Evolutionary conservation across 2,329 filamentous ascomycete genomes (phyloP), one percentile per base, ranked within the genome.

Genomic region (Epichloe coenophiala): DNA sequence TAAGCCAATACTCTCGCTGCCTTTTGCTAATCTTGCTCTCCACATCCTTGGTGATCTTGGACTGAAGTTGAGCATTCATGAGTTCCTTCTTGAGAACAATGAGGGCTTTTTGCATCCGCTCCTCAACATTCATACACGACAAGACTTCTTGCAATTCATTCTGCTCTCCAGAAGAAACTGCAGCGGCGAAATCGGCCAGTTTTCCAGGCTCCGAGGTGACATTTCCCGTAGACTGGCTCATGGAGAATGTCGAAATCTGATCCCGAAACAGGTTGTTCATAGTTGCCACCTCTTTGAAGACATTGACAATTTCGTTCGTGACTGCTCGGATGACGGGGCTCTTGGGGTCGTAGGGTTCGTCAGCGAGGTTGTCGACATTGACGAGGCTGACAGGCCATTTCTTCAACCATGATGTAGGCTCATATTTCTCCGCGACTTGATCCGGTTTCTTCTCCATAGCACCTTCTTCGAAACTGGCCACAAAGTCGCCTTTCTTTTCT

Each of bases 1-100:
- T 94, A 45, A 98, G 73, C 87, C 89, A 97, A 71, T 97, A 98
- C 64, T 98, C 93, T 48, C 93, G 83, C 66, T 98, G 93, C 33
- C 91, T 84, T 71, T 98, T 97, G 60, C 90, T 90, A 49, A 98
- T 97, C 70, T 95, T 96, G 62, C 81, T 88, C 66, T 97, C 93
- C 17, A 98, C 94, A 63, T 98, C 93, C 70, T 96, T 96, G 52
- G 86, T 88, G 52, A 98, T 97, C 74, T 97, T 98, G 51, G 87
- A 91, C 66, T 96, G 91, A 33, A 98, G 74, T 64, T 97, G 88
- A 0, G 93, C 93, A 59, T 97, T 98, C 86, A 97, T 95, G 49
- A 96, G 79, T 70, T 98, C 93, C 68, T 96, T 97, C 73, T 98
- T 98, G 57, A 98, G 74, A 2, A 97, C 87, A 42, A 91, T 80